These are phyloP conservation scores for Clarkia xantiana DNA, from an alignment of 345 rosid genomes.

Conservation along the genomic window DNA sequence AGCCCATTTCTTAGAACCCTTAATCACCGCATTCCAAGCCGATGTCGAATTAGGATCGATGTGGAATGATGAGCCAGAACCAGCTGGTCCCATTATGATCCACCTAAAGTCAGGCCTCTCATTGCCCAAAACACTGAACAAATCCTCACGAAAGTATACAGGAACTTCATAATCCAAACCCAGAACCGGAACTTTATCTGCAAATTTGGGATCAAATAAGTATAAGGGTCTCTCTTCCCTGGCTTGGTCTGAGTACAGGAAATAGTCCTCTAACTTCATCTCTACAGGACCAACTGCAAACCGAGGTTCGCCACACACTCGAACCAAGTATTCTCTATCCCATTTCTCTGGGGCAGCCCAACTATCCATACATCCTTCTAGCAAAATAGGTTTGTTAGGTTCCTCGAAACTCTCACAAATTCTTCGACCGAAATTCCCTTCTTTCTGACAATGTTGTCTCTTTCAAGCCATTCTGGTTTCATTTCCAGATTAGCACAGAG, in stretches of 20 bases:
- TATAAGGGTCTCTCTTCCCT: slow-evolving; percentile 92
- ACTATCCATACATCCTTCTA: slow-evolving; percentile 73
- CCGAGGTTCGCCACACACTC: slow-evolving; percentile 33
- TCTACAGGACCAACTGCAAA: slow-evolving; percentile 80
- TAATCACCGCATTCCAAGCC: slow-evolving; percentile 92
- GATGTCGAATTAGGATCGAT: slow-evolving; percentile 99
- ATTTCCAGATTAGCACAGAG: slow-evolving; percentile 92
- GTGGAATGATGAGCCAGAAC: slow-evolving; percentile 94
- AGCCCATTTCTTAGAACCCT: slow-evolving; percentile 90
- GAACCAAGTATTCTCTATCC: slow-evolving; percentile 57
- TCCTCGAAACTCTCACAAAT: slow-evolving; percentile 65
- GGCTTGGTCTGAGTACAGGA: slow-evolving; percentile 52
- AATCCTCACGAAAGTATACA: slow-evolving; percentile 63
- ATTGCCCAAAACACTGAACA: slow-evolving; percentile 64
- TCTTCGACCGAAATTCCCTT: slow-evolving; percentile 65
- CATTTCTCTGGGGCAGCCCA: slow-evolving; percentile 63
- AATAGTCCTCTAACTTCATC: slow-evolving; percentile 67
- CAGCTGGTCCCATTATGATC: slow-evolving; percentile 87
- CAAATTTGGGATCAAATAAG: slow-evolving; percentile 86
- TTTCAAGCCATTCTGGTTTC: slow-evolving; percentile 85
- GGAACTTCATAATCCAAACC: slow-evolving; percentile 71
- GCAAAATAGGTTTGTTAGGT: slow-evolving; percentile 72
- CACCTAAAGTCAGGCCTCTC: slow-evolving; percentile 91
- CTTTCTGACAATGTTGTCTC: slow-evolving; percentile 63
- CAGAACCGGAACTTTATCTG: slow-evolving; percentile 56